Evolutionary conservation across 805 yeast species (phyloP), one percentile per base, ranked within the genome.

Genomic region (Zygoascus biomembranicola): DNA sequence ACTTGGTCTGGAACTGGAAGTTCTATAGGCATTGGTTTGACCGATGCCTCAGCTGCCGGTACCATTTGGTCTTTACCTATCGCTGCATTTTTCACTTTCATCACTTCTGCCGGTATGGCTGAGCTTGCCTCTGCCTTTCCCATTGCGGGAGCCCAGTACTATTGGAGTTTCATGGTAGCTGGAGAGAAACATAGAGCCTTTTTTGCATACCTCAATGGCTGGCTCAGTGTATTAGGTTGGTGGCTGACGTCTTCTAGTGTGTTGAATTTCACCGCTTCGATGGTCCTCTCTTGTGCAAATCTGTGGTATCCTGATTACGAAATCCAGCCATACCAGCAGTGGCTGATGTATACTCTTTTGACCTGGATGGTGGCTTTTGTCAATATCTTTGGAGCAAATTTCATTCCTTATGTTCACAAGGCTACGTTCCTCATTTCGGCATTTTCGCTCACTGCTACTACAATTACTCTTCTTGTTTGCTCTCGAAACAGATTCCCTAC

Each of bases 371-470:
- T 42, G 4, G 45, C 45, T 11, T 13, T 20, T n/a, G 45, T 42
- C 5, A 42, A 42, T 18, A 42, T 42, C 26, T 20, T 42, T 11
- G 45, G 45, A 5, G 45, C 45, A n/a, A 51, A 51, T 20, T 37
- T 77, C 26, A 66, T 82, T 44, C 85, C 85, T n/a, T 54, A 62
- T 3, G 63, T 81, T 47, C 76, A 84, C 2, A 66, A 72, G 41
- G 64, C 69, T 43, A 77, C 85, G 0, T 69, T 83, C 52, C 80
- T 76, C 62, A 67, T 73, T 31, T 80, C 86, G 0, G 62, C 82
- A 32, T 52, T 70, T 16, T 78, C 87, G 1, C 82, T 78, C 61
- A 66, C 72, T 8, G 70, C 77, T 20, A 81, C 81, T 58, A 76
- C 82, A 11, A 68, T 82, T 35, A 72, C 79, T 2, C 77, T 80